A percentile compares a stretch with the other conserved stretches of the same genome.
Conservation (phyloP, 495 filamentous ascomycete species). For the Annulohypoxylon moriforme region DNA sequence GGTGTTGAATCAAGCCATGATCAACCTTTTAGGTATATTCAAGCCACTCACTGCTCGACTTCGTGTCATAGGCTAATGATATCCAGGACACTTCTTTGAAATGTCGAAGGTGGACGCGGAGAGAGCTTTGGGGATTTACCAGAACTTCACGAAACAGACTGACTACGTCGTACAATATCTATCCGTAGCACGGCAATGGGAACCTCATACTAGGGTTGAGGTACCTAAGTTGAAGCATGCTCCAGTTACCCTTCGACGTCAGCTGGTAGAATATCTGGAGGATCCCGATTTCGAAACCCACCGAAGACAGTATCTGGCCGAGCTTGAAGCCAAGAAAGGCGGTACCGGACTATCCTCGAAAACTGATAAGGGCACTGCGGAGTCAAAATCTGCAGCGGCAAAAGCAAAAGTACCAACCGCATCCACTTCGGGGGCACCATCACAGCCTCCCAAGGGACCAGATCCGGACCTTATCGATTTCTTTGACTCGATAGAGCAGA, state of each 20-base stretch:
- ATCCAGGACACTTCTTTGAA: conserved; percentile 93
- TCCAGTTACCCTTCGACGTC: conserved; percentile 86
- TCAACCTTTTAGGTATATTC: conserved; percentile 89
- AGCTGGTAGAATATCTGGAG: conserved; percentile 93
- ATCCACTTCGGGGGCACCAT: conserved; percentile 29
- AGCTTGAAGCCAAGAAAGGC: conserved; percentile 81
- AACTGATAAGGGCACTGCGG: conserved; percentile 49
- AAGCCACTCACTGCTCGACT: conserved; percentile 1
- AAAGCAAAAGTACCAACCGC: conserved; percentile 44
- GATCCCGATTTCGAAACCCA: conserved; percentile 97
- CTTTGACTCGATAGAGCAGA: conserved; percentile 96
- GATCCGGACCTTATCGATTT: conserved; percentile 94
- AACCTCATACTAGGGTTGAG: conserved; percentile 89
- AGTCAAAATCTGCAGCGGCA: conserved; percentile 54
- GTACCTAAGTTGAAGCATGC: conserved; percentile 98
- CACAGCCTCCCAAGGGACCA: conserved; percentile 66
- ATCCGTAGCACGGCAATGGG: conserved; percentile 85
- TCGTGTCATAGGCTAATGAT: conserved; percentile 24
- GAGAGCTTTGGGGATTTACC: conserved; percentile 91
- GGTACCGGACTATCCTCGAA: conserved; percentile 50
- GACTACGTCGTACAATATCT: conserved; percentile 93
- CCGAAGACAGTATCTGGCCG: conserved; percentile 86
- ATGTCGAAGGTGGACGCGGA: conserved; percentile 96
- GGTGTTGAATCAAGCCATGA: conserved; percentile 96
- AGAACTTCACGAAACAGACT: conserved; percentile 91